Conservation (phyloP, 495 filamentous ascomycete genomes). For the Aspergillus kassunensis region DNA sequence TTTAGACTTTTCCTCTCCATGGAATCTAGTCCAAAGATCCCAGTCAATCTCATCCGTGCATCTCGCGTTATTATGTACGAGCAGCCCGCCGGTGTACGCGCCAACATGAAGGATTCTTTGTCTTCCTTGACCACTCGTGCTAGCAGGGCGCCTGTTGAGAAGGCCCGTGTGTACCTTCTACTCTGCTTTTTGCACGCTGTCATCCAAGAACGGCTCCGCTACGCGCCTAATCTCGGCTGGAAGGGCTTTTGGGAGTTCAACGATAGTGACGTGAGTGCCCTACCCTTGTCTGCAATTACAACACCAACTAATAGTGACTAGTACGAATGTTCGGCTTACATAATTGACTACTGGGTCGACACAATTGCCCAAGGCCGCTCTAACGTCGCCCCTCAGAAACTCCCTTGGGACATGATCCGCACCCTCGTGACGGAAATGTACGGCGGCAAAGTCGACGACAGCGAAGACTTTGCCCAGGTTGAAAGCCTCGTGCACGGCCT, state of each 20-base stretch:
- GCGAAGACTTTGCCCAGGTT: slow-evolving; percentile 75
- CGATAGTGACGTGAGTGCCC: slow-evolving; percentile 83
- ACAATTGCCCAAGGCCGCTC: slow-evolving; percentile 73
- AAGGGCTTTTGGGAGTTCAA: slow-evolving; percentile 99
- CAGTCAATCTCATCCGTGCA: slow-evolving; percentile 90
- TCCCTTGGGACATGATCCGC: slow-evolving; percentile 96
- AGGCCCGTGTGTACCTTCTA: slow-evolving; percentile 84
- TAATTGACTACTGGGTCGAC: slow-evolving; percentile 95
- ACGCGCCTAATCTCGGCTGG: slow-evolving; percentile 93
- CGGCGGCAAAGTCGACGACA: slow-evolving; percentile 95
- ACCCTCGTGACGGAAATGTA: slow-evolving; percentile 91
- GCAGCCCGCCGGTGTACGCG: slow-evolving; percentile 91
- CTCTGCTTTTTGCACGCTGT: slow-evolving; percentile 95
- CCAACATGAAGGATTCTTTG: slow-evolving; percentile 98
- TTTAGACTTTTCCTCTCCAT: slow-evolving; percentile 97
- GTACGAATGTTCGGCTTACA: slow-evolving; percentile 96
- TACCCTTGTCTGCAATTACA: background rate
- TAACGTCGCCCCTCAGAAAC: slow-evolving; percentile 87
- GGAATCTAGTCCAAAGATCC: slow-evolving; percentile 96
- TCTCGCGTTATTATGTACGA: slow-evolving; percentile 97
- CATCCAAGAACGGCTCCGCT: slow-evolving; percentile 90
- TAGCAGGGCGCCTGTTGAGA: slow-evolving; percentile 81
- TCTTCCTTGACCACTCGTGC: slow-evolving; percentile 74
- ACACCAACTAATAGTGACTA: slow-evolving; percentile 40
- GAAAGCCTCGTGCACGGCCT: slow-evolving; percentile 65